Percentiles rank a stretch among this genome's conserved stretches.
Evolutionary conservation across 1,284 basidiomycete species (phyloP).

Genomic region (Boletellus deceptivus): DNA sequence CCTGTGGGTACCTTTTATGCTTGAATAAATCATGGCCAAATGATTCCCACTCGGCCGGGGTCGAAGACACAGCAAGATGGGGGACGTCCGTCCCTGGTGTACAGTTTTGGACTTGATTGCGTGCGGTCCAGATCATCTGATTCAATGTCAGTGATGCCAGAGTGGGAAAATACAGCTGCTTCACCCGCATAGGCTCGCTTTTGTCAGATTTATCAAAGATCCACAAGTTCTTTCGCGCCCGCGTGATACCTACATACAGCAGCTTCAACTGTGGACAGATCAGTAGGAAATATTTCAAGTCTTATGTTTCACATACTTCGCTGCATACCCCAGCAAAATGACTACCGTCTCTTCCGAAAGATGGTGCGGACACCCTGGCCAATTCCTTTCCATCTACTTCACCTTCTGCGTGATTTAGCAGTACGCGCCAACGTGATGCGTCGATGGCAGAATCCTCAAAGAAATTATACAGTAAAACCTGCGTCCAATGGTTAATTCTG

Average conservation of each 20-base stretch:
- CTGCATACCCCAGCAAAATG: conserved; percentile 58
- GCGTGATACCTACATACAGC: conserved; percentile 68
- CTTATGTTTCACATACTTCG: conserved; percentile 41
- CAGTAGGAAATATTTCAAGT: neutral
- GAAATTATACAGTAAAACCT: conserved; percentile 72
- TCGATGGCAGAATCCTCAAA: conserved; percentile 61
- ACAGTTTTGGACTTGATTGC: conserved; percentile 42
- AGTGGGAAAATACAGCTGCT: neutral
- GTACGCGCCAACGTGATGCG: conserved; percentile 54
- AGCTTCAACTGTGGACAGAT: conserved; percentile 50
- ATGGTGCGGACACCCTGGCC: conserved; percentile 36
- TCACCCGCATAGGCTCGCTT: conserved; percentile 57
- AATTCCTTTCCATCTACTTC: conserved; percentile 13
- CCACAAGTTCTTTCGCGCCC: conserved; percentile 67
- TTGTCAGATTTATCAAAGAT: conserved; percentile 60
- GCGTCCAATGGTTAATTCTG: conserved; percentile 5
- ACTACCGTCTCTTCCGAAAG: conserved; percentile 45
- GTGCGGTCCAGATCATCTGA: conserved; percentile 49
- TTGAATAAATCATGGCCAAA: conserved; percentile 55
- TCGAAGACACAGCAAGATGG: conserved; percentile 47
- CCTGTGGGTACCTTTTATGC: conserved; percentile 54
- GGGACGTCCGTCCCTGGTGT: conserved; percentile 45
- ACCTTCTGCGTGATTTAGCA: conserved; percentile 46
- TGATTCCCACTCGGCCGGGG: conserved; percentile 54
- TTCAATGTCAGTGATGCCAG: neutral